Evolutionary conservation across 2,329 filamentous ascomycete species (phyloP).

Genomic region (Madurella fahalii): DNA sequence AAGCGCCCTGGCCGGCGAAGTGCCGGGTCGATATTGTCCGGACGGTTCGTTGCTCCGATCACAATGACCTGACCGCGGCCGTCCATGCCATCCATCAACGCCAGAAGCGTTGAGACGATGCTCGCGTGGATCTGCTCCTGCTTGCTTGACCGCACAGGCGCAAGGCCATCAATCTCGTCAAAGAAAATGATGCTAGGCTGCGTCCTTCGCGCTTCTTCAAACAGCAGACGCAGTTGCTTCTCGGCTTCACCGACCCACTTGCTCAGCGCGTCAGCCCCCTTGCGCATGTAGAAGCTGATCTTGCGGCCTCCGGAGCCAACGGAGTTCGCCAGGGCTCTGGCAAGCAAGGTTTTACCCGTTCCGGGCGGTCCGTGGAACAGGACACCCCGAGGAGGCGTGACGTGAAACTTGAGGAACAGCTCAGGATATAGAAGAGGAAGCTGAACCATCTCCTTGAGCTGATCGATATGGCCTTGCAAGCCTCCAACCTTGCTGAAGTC

Average conservation of each 20-base stretch:
- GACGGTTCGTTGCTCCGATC: constrained; percentile 96
- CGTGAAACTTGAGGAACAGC: constrained; percentile 84
- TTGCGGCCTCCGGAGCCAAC: constrained; percentile 86
- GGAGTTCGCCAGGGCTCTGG: constrained; percentile 85
- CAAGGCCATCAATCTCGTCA: constrained; percentile 95
- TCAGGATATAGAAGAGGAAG: constrained; percentile 92
- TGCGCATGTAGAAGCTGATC: constrained; percentile 99
- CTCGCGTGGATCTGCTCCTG: constrained; percentile 98
- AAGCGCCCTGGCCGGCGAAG: constrained; percentile 90
- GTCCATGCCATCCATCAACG: constrained; percentile 97
- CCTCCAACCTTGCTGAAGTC: constrained; percentile 94
- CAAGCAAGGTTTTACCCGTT: constrained; percentile 96
- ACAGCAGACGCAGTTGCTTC: constrained; percentile 85
- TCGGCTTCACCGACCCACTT: constrained; percentile 99
- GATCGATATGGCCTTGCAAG: constrained; percentile 87
- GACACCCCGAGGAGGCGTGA: constrained; percentile 90
- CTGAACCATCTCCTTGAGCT: constrained; percentile 98
- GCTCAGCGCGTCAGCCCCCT: constrained; percentile 93
- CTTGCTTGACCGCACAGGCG: constrained; percentile 93
- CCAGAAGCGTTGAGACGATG: constrained; percentile 90
- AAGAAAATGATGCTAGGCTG: constrained; percentile 99
- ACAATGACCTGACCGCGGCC: constrained; percentile 97
- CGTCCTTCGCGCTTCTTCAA: constrained; percentile 91
- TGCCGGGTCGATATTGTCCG: constrained; percentile 95
- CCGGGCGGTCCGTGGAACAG: constrained; percentile 95